Percentiles rank a stretch among this genome's conserved stretches.
These are phyloP conservation scores for Sporothrix sp. DNA, from an alignment of 2,329 filamentous ascomycete species.

Conservation along the genomic window DNA sequence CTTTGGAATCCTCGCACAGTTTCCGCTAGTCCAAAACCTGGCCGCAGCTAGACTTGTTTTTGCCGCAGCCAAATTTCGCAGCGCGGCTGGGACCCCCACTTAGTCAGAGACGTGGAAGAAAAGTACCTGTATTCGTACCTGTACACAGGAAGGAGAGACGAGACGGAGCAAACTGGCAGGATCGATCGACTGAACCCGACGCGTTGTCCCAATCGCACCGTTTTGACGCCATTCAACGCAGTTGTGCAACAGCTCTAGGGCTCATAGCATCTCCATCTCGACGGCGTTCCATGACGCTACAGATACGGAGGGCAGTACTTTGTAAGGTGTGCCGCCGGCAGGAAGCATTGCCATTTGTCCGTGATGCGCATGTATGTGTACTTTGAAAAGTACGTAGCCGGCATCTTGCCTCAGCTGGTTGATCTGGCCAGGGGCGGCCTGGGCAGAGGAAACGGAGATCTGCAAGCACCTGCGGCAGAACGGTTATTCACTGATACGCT, in stretches of 20 bases:
- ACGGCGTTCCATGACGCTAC: no score
- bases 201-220: background rate
- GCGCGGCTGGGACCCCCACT: conserved; percentile 1
- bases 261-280: no score
- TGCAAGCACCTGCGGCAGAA: background rate
- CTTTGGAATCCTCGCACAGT: background rate
- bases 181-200: background rate
- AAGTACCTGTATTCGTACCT: no score
- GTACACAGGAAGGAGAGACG: background rate
- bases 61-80: conserved; percentile 2
- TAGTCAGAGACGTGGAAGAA: conserved; percentile 3
- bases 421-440: background rate
- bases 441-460: conserved; percentile 8
- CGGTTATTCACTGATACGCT: background rate
- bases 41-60: background rate
- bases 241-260: no score
- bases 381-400: no score
- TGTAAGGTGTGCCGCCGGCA: background rate
- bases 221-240: background rate
- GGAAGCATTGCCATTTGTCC: background rate
- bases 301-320: no score
- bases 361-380: no score
- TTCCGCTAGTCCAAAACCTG: background rate
- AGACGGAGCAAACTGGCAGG: background rate
- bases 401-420: background rate